Percentiles rank a stretch among this genome's conserved stretches.
These are phyloP conservation scores for Yarrowia divulgata DNA, from an alignment of 805 yeast genomes.

Conservation along the genomic window DNA sequence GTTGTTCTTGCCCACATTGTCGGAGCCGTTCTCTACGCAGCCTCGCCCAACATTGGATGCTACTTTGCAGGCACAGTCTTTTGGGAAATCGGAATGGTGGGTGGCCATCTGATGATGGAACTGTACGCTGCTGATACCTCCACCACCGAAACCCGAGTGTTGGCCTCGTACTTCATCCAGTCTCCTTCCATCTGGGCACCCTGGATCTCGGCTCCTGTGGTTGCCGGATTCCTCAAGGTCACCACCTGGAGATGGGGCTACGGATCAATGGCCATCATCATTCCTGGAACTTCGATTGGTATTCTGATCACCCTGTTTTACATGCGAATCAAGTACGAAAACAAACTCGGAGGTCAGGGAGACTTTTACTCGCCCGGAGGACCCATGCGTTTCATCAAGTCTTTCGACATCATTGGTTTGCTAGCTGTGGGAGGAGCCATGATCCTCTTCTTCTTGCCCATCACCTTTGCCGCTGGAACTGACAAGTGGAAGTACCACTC, in stretches of 20 bases:
- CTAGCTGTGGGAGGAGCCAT: constrained; percentile 30
- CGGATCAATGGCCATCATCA: constrained; percentile 57
- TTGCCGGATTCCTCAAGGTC: constrained; percentile 47
- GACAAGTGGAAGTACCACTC: constrained; percentile 38
- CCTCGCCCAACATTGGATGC: constrained; percentile 32
- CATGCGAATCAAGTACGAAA: constrained; percentile 30
- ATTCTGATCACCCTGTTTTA: constrained; percentile 2
- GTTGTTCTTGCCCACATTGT: constrained; percentile 27
- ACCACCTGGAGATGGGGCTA: constrained; percentile 62
- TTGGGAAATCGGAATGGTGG: constrained; percentile 35
- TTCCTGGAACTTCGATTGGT: constrained; percentile 49
- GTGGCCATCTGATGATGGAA: constrained; percentile 38
- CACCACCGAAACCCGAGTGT: constrained; percentile 24
- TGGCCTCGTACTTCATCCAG: constrained; percentile 32
- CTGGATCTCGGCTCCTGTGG: constrained; percentile 33
- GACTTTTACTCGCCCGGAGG: constrained; percentile 30
- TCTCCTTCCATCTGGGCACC: constrained; percentile 34
- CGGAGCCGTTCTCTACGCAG: constrained; percentile 31
- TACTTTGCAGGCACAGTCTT: constrained; percentile 33
- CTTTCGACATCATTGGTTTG: constrained; percentile 17
- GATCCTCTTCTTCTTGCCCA: constrained; percentile 33
- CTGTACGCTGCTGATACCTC: constrained; percentile 29
- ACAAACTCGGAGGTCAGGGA: constrained; percentile 22
- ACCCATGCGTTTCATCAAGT: constrained; percentile 17
- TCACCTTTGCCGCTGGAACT: constrained; percentile 29